Evolutionary conservation across 257 asterid genomes (phyloP), one percentile per base, ranked within the genome.

Genomic region (Sherardia arvensis): DNA sequence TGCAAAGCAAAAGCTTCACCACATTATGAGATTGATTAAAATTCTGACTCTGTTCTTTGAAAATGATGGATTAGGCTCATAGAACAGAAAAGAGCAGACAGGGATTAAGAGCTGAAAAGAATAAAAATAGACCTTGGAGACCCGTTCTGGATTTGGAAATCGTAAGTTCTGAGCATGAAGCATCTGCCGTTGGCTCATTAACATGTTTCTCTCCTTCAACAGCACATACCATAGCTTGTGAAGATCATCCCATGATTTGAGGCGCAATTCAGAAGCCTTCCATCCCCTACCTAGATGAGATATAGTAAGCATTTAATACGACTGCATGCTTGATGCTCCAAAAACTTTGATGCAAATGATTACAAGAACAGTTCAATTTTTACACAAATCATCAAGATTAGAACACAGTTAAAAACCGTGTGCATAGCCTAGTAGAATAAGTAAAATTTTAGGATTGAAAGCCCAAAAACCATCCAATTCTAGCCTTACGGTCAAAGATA

Each of bases 161-260:
- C 85, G 82, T 8, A 92, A 76, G 75, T 85, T 89, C 73, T 89
- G 95, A 66, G 99, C 85, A 53, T 87, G 73, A 62, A 92, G 96
- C 95, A 89, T 89, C 73, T 92, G 95, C 8, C 95, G 89, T 72
- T 92, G 96, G 67, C 91, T 82, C 96, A 89, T 85, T 82, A 92
- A 77, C 95, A 87, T 85, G 81, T 87, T 92, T 77, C 87, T 89
- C 74, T 89, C 95, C 86, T 84, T 87, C 55, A 89, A 74, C 68
- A 92, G 90, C 65, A 92, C 95, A 74, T 77, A 84, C 97, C 97
- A 92, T 11, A 92, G 87, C 84, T 89, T 91, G 58, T 89, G 81
- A 69, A 92, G 95, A 78, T 92, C 97, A 76, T 92, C 97, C 99
- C 99, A 92, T 21, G 97, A 89, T 84, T 89, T 89, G 64, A 92